Evolutionary conservation across 345 rosid genomes (phyloP), one percentile per base, ranked within the genome.

Genomic region (Geranium brycei): DNA sequence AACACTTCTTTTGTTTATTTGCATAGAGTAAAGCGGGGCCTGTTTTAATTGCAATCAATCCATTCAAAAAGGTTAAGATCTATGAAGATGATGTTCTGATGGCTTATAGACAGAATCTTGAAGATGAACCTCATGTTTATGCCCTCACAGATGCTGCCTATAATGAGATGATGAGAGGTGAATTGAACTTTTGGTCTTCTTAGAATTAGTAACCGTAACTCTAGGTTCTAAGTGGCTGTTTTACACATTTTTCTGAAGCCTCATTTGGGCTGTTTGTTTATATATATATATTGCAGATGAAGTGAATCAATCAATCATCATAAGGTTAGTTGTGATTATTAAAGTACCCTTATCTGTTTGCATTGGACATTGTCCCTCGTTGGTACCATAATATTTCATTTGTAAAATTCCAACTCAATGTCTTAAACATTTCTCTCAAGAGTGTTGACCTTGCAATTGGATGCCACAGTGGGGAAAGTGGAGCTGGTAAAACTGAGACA

Each of bases 401-500:
- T 35, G 41, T 35, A 35, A 7, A 35, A 35, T 4, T 35, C 41
- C 41, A 35, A 4, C 5, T 35, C 10, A 4, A 35, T 4, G 41
- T 35, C 41, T 35, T 35, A 35, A 35, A 35, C 3, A 3, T 58
- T 66, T 31, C 19, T 57, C 23, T 7, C 62, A 23, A 58, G 19
- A 58, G 35, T 15, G 17, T 19, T 19, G 38, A 62, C 41, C 47
- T 68, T 60, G 66, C 35, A 55, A 38, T 28, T 40, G 58, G 59
- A 58, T 68, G 70, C 62, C 77, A 55, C 85, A 95, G 99, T 71
- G 99, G 99, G 62, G 97, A 87, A 84, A 90, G 97, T 79, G 99
- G 99, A 62, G 83, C 99, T 64, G 99, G 97, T 58, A 95, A 95
- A 80, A 95, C 97, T 3, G 99, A 95, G 82, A 95, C 99, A 16